Evolutionary conservation across 257 asterid genomes (phyloP).

Genomic region (Nicotiana undulata): DNA sequence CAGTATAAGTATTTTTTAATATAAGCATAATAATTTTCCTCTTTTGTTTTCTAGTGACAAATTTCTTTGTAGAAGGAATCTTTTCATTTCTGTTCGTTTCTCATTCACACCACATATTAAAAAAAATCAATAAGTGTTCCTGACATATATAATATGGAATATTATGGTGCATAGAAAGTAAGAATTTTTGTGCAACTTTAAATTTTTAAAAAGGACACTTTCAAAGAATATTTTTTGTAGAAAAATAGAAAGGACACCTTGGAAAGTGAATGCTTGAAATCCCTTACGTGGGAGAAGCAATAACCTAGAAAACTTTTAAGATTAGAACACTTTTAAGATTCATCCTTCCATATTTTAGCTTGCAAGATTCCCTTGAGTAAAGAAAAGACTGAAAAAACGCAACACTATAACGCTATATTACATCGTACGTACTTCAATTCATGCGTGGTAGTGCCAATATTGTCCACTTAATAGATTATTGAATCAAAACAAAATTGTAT

Average conservation of each 20-base stretch:
- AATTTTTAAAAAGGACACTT: neutral
- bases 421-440: neutral
- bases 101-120: too few species aligned
- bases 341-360: neutral
- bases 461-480: neutral
- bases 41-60: too few species aligned
- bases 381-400: neutral
- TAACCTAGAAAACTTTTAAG: neutral
- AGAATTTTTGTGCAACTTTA: neutral
- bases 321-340: neutral
- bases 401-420: neutral
- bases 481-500: too few species aligned
- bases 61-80: too few species aligned
- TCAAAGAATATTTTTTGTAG: too few species aligned
- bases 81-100: too few species aligned
- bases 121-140: too few species aligned
- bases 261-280: neutral
- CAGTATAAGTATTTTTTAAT: too few species aligned
- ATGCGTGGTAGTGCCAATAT: too few species aligned
- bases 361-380: neutral
- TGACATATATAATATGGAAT: neutral
- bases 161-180: neutral
- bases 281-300: neutral
- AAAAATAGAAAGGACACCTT: neutral
- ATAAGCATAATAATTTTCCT: too few species aligned